Evolutionary conservation across 2,329 filamentous ascomycete genomes (phyloP).

Genomic region (Colletotrichum siamense): DNA sequence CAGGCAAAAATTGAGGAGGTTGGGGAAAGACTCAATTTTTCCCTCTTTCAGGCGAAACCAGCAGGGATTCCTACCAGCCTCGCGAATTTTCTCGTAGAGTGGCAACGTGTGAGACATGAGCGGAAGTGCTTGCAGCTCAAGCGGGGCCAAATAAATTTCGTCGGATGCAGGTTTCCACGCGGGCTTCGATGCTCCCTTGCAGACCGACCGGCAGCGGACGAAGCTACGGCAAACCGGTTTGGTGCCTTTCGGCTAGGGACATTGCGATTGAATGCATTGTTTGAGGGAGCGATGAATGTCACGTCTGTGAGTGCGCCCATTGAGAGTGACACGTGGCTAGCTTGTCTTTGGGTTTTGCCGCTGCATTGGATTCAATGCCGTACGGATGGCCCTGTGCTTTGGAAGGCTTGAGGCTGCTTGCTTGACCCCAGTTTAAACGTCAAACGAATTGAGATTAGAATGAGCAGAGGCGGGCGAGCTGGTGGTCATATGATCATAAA

Average conservation of each 20-base stretch:
- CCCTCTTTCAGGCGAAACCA: not conserved
- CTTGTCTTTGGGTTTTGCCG: not conserved
- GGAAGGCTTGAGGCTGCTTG: not conserved
- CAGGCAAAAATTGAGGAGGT: slow-evolving; percentile 2
- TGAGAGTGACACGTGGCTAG: slow-evolving; percentile 12
- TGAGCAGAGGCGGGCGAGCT: not conserved
- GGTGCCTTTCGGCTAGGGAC: not conserved
- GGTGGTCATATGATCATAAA: not conserved
- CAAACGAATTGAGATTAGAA: not conserved
- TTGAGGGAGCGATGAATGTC: not conserved
- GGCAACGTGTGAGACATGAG: not conserved
- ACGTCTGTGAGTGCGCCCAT: not conserved
- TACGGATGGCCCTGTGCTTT: not conserved
- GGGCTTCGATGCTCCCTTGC: not conserved
- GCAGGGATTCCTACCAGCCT: not conserved
- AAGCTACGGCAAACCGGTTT: not conserved
- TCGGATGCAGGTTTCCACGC: not conserved
- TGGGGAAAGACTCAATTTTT: not conserved
- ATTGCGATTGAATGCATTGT: not conserved
- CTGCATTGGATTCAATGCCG: not conserved
- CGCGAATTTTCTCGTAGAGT: not conserved
- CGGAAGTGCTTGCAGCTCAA: not conserved
- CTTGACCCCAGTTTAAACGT: not conserved
- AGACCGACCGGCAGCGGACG: not conserved
- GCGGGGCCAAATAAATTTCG: not conserved